phyloP scores from a whole-genome alignment of 1,139 yeast genomes.

The Zygoascus meyerae region DNA sequence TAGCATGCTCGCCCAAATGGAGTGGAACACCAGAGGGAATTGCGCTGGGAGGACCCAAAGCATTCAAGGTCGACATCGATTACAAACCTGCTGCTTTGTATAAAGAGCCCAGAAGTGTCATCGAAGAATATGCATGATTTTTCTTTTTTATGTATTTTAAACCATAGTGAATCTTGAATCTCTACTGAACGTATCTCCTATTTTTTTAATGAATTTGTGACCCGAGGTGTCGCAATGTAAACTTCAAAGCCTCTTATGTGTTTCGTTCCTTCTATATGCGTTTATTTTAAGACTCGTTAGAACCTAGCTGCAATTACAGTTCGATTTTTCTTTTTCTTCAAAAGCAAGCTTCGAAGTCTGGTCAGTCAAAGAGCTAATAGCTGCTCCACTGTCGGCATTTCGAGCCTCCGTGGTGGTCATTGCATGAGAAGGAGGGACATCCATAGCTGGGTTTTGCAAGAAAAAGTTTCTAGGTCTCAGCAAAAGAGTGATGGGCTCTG shows the following conservation, averaged over 20 bases:
- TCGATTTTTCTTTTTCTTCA: slow-evolving; percentile 2
- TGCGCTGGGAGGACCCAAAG: slow-evolving; percentile 40
- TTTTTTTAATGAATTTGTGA: too few relatives aligned
- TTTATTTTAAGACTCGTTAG: not conserved
- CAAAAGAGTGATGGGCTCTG: slow-evolving; percentile 69
- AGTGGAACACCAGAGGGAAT: slow-evolving; percentile 27
- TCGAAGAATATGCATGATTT: slow-evolving; percentile 33
- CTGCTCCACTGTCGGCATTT: slow-evolving; percentile 22
- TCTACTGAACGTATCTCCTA: too few relatives aligned
- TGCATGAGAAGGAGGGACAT: slow-evolving; percentile 61
- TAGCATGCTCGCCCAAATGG: slow-evolving; percentile 41
- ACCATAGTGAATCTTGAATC: too few relatives aligned
- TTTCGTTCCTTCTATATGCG: too few relatives aligned
- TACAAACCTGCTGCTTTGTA: slow-evolving; percentile 38
- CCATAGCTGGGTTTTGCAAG: slow-evolving; percentile 69
- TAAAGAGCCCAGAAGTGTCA: slow-evolving; percentile 36
- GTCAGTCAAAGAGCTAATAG: slow-evolving; percentile 50
- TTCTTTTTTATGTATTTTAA: too few relatives aligned
- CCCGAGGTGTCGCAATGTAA: too few relatives aligned
- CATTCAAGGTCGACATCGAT: slow-evolving; percentile 33
- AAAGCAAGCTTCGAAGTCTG: slow-evolving; percentile 41
- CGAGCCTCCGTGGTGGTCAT: slow-evolving; percentile 57
- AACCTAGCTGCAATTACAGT: slow-evolving; percentile 2
- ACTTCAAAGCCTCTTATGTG: too few relatives aligned
- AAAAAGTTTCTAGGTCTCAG: slow-evolving; percentile 77